phyloP scores from a whole-genome alignment of 2,329 filamentous ascomycete genomes.

The Colletotrichum falcatum region DNA sequence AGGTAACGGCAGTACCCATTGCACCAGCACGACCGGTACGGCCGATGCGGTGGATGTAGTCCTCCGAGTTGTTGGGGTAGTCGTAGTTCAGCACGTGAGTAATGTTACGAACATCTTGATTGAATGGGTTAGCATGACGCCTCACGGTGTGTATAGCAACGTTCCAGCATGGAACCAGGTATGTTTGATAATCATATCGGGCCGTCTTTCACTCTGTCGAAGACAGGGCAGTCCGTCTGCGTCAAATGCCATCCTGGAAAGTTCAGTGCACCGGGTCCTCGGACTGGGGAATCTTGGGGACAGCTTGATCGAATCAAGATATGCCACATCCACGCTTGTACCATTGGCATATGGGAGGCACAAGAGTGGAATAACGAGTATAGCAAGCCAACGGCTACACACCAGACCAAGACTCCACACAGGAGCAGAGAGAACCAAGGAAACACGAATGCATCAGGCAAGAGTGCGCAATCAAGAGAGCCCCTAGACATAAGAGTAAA shows the following conservation, averaged over 20 bases:
- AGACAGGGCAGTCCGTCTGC: constrained; percentile 71
- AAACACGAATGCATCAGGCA: constrained; percentile 90
- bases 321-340: constrained; percentile 85
- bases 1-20: constrained; percentile 95
- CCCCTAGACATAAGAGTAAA: constrained; percentile 94
- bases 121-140: constrained; percentile 79
- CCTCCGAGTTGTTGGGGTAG: constrained; percentile 99
- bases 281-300: constrained; percentile 68
- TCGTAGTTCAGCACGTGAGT: constrained; percentile 99
- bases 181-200: constrained; percentile 62
- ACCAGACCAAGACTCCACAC: constrained; percentile 88
- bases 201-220: constrained; percentile 67
- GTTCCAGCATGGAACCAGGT: constrained; percentile 67
- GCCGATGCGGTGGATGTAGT: constrained; percentile 97
- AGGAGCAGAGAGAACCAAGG: constrained; percentile 76
- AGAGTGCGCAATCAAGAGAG: constrained; percentile 89
- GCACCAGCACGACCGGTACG: constrained; percentile 96
- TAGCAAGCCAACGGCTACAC: constrained; percentile 75
- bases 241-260: constrained; percentile 66
- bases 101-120: constrained; percentile 99
- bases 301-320: constrained; percentile 82
- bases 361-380: constrained; percentile 82
- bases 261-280: constrained; percentile 68
- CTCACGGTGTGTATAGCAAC: constrained; percentile 68
- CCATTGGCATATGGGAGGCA: constrained; percentile 69